These are phyloP conservation scores for Diplodia seriata DNA, from an alignment of 2,329 filamentous ascomycete species.

Conservation along the genomic window DNA sequence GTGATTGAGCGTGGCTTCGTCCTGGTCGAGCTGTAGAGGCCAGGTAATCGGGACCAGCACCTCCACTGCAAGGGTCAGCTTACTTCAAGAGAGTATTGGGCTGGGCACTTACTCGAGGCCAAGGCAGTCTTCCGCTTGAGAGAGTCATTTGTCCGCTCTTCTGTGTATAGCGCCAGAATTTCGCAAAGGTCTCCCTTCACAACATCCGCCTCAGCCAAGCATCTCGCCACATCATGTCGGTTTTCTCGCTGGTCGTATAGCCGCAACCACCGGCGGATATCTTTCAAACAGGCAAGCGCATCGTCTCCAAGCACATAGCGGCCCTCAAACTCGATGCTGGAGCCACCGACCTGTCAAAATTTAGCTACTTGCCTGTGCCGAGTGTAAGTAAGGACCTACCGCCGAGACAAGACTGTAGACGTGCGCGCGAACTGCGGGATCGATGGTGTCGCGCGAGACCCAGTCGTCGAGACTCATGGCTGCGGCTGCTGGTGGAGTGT, in stretches of 20 bases:
- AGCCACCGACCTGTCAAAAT: constrained; percentile 77
- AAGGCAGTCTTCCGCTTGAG: constrained; percentile 81
- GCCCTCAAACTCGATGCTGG: constrained; percentile 78
- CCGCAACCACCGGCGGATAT: constrained; percentile 93
- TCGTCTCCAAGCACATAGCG: constrained; percentile 92
- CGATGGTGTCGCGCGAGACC: constrained; percentile 62
- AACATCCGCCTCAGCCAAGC: constrained; percentile 89
- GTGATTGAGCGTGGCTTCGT: constrained; percentile 89
- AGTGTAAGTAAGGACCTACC: constrained; percentile 59
- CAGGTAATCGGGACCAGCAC: constrained; percentile 91
- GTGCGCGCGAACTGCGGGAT: constrained; percentile 91
- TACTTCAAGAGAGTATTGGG: background rate
- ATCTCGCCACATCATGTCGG: constrained; percentile 92
- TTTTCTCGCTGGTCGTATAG: constrained; percentile 93
- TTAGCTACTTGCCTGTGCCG: constrained; percentile 33
- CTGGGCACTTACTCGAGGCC: constrained; percentile 66
- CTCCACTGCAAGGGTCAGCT: constrained; percentile 65
- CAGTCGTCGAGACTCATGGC: constrained; percentile 51
- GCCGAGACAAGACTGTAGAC: constrained; percentile 93
- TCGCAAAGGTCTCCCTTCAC: constrained; percentile 87
- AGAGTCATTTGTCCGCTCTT: constrained; percentile 73
- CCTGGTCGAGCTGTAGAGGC: constrained; percentile 81
- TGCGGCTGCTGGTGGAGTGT: constrained; percentile 7
- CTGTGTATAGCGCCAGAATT: constrained; percentile 84
- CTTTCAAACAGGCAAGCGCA: constrained; percentile 86